Evolutionary conservation across 257 asterid species (phyloP), one percentile per base, ranked within the genome.

Genomic region (Cynanchum wilfordii): DNA sequence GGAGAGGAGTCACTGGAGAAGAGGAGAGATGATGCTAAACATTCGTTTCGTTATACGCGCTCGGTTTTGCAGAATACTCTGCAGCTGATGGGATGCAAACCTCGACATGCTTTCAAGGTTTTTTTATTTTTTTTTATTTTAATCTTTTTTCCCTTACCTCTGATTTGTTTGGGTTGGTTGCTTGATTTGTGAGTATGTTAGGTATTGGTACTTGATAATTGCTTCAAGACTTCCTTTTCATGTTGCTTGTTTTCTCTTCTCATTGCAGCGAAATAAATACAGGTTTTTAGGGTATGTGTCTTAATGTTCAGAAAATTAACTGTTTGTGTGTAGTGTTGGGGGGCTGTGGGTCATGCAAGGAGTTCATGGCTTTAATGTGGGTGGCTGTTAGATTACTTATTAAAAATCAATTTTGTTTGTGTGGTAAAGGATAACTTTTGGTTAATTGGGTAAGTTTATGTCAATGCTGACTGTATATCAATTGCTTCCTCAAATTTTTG

Each of bases 51-150:
- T 72, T 95, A 95, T 81, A 95, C 98, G 81, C 96, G 98, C 66
- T 87, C 99, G 12, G 90, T 92, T 58, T 82, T 95, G 71, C 97
- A 92, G 90, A 90, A 92, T 71, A 87, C 98, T 82, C 85, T 95
- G 80, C 99, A 95, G 49, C 96, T 95, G 76, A 95, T 95, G 94
- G 99, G 99, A 36, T 95, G 99, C 84, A 95, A 95, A 80, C 84
- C 99, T 82, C 89, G 98, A 51, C 99, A 95, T 75, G 96, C 98
- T 64, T 92, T 95, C 76, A 95, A 95, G 99, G 99, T 95, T 38
- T 58, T 24, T 7, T 54, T 24, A 1, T 66, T 49, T 1, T 1
- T 33, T 33, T 33, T 33, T 30, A 1, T 33, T 33, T 33, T 33
- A 33, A 33, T 33, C 38, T 0, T 33, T 33, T 33, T 72, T 22